These are phyloP conservation scores for Nicotiana paniculata DNA, from an alignment of 257 asterid genomes.

Conservation along the genomic window DNA sequence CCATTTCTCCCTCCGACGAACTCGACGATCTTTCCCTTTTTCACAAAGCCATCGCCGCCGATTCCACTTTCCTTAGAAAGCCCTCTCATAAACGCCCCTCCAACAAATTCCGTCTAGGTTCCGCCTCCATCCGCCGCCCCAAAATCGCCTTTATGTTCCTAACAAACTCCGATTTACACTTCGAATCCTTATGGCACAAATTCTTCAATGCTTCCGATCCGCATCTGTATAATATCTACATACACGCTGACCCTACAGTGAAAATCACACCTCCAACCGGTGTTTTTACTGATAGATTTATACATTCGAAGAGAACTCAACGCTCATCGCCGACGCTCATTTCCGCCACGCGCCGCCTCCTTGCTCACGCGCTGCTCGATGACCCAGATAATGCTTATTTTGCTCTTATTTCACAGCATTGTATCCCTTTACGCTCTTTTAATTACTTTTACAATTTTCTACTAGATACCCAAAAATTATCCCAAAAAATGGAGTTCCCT, in stretches of 20 bases:
- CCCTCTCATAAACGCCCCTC: constrained; percentile 37
- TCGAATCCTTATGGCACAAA: constrained; percentile 69
- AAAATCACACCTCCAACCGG: constrained; percentile 38
- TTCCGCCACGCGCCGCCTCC: constrained; percentile 64
- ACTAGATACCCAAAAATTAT: constrained; percentile 49
- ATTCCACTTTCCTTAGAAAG: constrained; percentile 15
- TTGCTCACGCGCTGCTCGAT: constrained; percentile 63
- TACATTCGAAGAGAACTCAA: constrained; percentile 74
- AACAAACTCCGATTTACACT: constrained; percentile 65
- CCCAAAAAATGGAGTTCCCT: constrained; percentile 36
- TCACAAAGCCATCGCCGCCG: constrained; percentile 70
- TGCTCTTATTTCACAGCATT: constrained; percentile 54
- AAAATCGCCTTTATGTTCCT: constrained; percentile 84
- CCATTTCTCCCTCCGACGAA: constrained; percentile 73
- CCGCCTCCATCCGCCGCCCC: constrained; percentile 64
- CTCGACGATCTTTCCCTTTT: constrained; percentile 85
- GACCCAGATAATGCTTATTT: constrained; percentile 61
- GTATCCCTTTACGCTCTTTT: constrained; percentile 64
- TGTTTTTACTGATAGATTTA: constrained; percentile 39
- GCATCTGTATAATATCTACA: constrained; percentile 62
- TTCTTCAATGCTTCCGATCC: constrained; percentile 49
- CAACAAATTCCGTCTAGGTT: constrained; percentile 51
- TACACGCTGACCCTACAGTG: constrained; percentile 70
- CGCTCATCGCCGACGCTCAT: constrained; percentile 80
- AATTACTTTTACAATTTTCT: constrained; percentile 47